A percentile compares a stretch with the other conserved stretches of the same genome.
Evolutionary conservation across 2,329 filamentous ascomycete species (phyloP).

Genomic region (Aspergillus sp.): DNA sequence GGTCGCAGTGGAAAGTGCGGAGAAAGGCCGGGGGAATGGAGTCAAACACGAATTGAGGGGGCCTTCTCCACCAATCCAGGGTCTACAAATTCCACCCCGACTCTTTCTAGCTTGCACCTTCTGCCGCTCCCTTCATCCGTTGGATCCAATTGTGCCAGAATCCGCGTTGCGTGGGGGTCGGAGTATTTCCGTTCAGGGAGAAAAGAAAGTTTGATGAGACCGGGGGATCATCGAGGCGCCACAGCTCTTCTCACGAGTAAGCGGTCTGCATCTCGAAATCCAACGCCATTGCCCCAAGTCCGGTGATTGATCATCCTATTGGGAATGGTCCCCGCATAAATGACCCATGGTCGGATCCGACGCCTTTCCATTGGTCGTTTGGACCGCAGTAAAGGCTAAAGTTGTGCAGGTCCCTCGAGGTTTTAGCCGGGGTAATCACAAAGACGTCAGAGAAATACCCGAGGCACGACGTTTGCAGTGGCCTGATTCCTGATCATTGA

Average conservation of each 20-base stretch:
- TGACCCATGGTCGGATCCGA: conserved; percentile 7
- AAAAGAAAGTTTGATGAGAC: conserved; percentile 8
- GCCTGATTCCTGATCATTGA: background rate
- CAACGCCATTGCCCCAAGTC: conserved; percentile 9
- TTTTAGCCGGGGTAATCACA: background rate
- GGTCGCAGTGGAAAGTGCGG: conserved; percentile 11
- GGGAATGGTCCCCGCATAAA: background rate
- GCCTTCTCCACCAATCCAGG: background rate
- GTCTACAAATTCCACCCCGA: background rate
- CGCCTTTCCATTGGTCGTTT: background rate
- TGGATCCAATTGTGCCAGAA: background rate
- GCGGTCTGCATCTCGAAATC: background rate
- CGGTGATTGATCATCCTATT: background rate
- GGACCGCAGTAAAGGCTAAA: background rate
- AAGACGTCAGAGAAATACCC: conserved; percentile 8
- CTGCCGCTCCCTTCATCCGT: conserved; percentile 10
- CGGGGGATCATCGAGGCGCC: conserved; percentile 4
- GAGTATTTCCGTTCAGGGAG: conserved; percentile 17
- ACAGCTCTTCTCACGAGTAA: background rate
- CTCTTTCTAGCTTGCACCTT: background rate
- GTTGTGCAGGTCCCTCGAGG: background rate
- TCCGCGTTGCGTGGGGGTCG: conserved; percentile 17
- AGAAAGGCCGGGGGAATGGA: conserved; percentile 15
- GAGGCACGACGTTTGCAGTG: background rate
- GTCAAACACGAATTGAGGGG: background rate